Conservation (phyloP, 305 asterid genomes). For the Petunia hybrid region DNA sequence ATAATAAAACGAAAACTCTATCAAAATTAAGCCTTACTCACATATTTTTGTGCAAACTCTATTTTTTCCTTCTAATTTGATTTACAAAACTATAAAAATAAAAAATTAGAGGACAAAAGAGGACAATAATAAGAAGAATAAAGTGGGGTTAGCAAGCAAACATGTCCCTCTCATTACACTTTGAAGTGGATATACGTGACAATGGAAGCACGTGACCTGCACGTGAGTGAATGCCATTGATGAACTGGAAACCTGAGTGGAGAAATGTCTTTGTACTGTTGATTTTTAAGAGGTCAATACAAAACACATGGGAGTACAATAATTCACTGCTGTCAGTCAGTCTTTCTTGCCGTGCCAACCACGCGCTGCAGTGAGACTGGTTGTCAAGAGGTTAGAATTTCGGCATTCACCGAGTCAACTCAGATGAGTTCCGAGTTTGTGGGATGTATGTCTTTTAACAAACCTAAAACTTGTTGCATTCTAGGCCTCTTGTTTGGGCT, state of each 20-base stretch:
- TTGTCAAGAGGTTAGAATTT: not conserved
- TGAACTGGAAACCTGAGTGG: not conserved
- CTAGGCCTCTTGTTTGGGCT: conserved; percentile 72
- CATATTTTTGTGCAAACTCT: conserved; percentile 33
- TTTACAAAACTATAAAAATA: conserved; percentile 12
- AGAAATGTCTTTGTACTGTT: conserved; percentile 14
- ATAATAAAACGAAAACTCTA: not conserved
- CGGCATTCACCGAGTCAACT: conserved; percentile 22
- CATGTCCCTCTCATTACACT: not conserved
- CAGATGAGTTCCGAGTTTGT: conserved; percentile 32
- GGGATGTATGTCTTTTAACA: conserved; percentile 75
- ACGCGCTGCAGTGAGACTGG: conserved; percentile 21
- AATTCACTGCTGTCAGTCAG: not conserved
- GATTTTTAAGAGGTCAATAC: conserved; percentile 11
- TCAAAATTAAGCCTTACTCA: conserved; percentile 32
- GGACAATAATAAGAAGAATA: not conserved
- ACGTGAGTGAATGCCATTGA: conserved; percentile 23
- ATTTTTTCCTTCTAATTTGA: not conserved
- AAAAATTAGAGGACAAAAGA: not conserved
- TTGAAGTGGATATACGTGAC: not conserved
- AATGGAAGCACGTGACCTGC: conserved; percentile 28
- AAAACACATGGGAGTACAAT: conserved; percentile 23
- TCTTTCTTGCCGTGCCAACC: not conserved
- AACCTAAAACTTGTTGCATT: conserved; percentile 87
- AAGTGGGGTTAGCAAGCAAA: conserved; percentile 5